A percentile compares a stretch with the other conserved stretches of the same genome.
Evolutionary conservation across 176 grass and related monocot genomes (phyloP).

Genomic region (Olyra latifolia): DNA sequence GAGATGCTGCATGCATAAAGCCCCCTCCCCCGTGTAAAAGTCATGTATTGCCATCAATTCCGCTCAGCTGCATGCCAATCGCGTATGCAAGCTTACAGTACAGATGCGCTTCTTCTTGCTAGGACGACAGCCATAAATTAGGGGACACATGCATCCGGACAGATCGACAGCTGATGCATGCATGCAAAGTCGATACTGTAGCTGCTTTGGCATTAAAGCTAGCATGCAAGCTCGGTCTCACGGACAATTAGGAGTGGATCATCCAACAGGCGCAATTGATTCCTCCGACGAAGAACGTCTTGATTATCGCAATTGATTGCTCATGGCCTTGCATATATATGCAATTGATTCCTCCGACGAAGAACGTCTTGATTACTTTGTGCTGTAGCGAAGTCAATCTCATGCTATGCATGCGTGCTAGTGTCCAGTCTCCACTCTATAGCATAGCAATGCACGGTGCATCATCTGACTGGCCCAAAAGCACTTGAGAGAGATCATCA

Average conservation of each 20-base stretch:
- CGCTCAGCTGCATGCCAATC: not conserved
- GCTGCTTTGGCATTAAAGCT: not conserved
- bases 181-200: not conserved
- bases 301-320: too few species aligned
- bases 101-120: not conserved
- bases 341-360: not conserved
- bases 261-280: not conserved
- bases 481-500: not conserved
- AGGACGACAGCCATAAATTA: not conserved
- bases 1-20: slow-evolving; percentile 6
- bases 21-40: not conserved
- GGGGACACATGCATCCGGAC: not conserved
- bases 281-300: not conserved
- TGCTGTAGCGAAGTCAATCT: not conserved
- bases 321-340: too few species aligned
- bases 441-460: not conserved
- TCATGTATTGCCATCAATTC: not conserved
- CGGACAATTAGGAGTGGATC: not conserved
- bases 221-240: not conserved
- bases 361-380: not conserved
- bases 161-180: not conserved
- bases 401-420: not conserved
- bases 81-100: not conserved
- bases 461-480: not conserved
- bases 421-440: not conserved